Evolutionary conservation across 2,329 filamentous ascomycete species (phyloP).

Genomic region (Fusarium lyarnte): DNA sequence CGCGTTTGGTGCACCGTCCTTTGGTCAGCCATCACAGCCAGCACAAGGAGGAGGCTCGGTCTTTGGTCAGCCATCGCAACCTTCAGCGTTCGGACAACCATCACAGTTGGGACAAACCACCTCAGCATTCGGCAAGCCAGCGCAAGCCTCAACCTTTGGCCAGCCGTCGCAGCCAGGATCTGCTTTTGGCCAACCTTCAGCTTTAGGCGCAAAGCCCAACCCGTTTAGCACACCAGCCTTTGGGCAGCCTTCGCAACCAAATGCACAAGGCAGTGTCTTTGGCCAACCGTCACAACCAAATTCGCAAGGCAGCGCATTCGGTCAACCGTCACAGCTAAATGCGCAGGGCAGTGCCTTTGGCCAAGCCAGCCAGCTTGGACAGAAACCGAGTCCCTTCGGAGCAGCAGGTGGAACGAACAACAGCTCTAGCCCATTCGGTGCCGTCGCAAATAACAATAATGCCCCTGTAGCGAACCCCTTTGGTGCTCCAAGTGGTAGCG

Average conservation of each 20-base stretch:
- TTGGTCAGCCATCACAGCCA: slow-evolving; percentile 53
- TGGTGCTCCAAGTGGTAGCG: slow-evolving; percentile 29
- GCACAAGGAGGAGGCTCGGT: slow-evolving; percentile 39
- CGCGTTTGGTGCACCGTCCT: slow-evolving; percentile 43
- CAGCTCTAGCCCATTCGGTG: slow-evolving; percentile 42
- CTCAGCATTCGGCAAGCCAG: slow-evolving; percentile 48
- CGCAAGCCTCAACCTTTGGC: slow-evolving; percentile 40
- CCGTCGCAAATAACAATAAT: slow-evolving; percentile 34
- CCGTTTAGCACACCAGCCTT: slow-evolving; percentile 44
- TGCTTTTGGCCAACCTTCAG: slow-evolving; percentile 34
- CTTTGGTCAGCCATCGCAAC: slow-evolving; percentile 45
- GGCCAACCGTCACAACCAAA: slow-evolving; percentile 49
- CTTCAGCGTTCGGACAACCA: slow-evolving; percentile 56
- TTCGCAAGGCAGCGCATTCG: slow-evolving; percentile 40
- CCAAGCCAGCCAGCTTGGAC: slow-evolving; percentile 50
- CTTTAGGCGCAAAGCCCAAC: slow-evolving; percentile 18
- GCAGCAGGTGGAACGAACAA: slow-evolving; percentile 34
- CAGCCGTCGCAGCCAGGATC: slow-evolving; percentile 47
- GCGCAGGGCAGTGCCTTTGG: slow-evolving; percentile 43
- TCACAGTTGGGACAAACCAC: slow-evolving; percentile 22
- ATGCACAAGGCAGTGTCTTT: slow-evolving; percentile 41
- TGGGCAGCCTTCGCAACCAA: slow-evolving; percentile 50
- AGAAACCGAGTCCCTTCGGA: slow-evolving; percentile 52
- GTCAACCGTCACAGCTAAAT: slow-evolving; percentile 48
- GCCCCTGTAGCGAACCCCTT: slow-evolving; percentile 44